Percentiles rank a stretch among this genome's conserved stretches.
Evolutionary conservation across 768 basidiomycete genomes (phyloP).

Genomic region (Leccinum longicurvipes): DNA sequence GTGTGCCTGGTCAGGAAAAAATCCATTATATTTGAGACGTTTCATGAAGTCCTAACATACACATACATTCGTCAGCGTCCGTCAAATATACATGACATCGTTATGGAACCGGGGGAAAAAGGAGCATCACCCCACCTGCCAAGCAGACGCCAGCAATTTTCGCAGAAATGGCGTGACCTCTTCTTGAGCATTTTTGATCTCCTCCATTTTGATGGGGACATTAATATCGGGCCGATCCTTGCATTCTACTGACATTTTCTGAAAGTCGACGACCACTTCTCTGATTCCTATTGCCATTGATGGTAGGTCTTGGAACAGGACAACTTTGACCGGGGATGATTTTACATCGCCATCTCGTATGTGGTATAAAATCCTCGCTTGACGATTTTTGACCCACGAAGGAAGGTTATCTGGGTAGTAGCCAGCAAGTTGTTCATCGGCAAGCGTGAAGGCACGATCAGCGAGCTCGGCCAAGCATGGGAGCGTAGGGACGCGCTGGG

Average conservation of each 20-base stretch:
- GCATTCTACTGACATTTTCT: slow-evolving; percentile 10
- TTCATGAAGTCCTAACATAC: slow-evolving; percentile 14
- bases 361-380: slow-evolving; percentile 16
- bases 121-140: no score
- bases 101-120: no score
- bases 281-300: slow-evolving; percentile 1
- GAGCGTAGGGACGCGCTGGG: no score
- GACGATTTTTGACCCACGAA: slow-evolving; percentile 11
- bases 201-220: slow-evolving; percentile 19
- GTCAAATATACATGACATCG: no score
- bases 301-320: slow-evolving; percentile 11
- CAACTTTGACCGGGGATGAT: slow-evolving; percentile 10
- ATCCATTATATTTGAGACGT: slow-evolving; percentile 11
- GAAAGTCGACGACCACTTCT: slow-evolving; percentile 18
- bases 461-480: no score
- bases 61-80: no score
- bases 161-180: no score
- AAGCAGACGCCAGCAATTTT: no score
- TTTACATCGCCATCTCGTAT: slow-evolving; percentile 5
- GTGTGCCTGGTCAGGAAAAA: background rate
- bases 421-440: no score
- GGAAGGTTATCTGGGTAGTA: no score
- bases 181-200: no score
- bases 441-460: no score
- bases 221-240: slow-evolving; percentile 10